Evolutionary conservation across 108 stramenopile genomes (phyloP), one percentile per base, ranked within the genome.

Genomic region (Skeletonema marinoi): DNA sequence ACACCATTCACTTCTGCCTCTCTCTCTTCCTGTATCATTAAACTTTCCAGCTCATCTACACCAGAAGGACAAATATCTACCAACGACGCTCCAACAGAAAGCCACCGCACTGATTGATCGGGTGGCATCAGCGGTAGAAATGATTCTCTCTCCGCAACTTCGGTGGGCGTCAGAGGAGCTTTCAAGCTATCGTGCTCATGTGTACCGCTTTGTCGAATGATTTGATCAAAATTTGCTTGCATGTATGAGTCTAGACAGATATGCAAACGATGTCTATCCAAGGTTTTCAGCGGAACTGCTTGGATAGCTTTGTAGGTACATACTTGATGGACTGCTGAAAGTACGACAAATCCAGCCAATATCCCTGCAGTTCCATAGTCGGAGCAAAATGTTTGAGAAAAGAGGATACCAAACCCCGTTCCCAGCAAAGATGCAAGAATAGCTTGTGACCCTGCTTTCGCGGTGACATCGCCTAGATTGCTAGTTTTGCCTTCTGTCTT

Each of bases 401-500:
- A 54, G 10, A 86, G 85, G 58, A 98, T 87, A 2, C 98, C 98
- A 9, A 97, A 41, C 3, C 85, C 88, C 16, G 97, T 98, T 39
- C 98, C 98, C 1, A 91, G 50, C 32, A 97, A 70, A 19, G 89
- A 93, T 8, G 98, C 93, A 32, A 93, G 75, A 36, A 99, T 97
- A 30, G 86, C 77, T 84, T 99, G 99, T 4, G 93, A 89, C 30
- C 97, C 98, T 16, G 96, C 73, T 78, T 98, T 98, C 56, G 96
- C 99, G 0, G 99, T 99, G 21, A 99, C 87, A 85, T 99, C 99
- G 9, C 95, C 98, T 31, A 99, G 89, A 86, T 98, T 98, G 42
- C 73, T 82, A 44, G 60, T 74, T 29, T 56, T 61, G 48, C 21
- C 66, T 30, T 67, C 60, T 12, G 65, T 36, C 36, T 35, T 67